phyloP scores from a whole-genome alignment of 805 yeast species.

The Torulaspora delbrueckii region DNA sequence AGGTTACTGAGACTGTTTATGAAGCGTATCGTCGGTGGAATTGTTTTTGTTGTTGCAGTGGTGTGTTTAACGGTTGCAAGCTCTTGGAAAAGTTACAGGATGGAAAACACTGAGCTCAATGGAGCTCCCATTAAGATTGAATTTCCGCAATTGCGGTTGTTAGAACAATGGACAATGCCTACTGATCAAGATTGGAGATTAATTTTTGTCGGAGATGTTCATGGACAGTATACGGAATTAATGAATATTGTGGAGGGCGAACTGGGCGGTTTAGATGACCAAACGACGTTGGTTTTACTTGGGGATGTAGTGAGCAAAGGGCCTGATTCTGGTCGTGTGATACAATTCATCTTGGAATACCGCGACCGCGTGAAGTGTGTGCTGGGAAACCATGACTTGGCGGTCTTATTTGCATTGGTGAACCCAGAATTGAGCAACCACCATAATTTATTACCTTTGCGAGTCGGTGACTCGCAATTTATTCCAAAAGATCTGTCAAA shows the following conservation, averaged over 20 bases:
- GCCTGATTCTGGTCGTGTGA: slow-evolving; percentile 61
- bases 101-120: neutral
- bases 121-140: neutral
- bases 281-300: slow-evolving; percentile 49
- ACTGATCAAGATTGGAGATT: slow-evolving; percentile 37
- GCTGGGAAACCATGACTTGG: slow-evolving; percentile 85
- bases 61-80: neutral
- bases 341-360: slow-evolving; percentile 58
- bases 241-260: slow-evolving; percentile 45
- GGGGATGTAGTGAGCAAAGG: slow-evolving; percentile 91
- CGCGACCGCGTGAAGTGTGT: slow-evolving; percentile 56
- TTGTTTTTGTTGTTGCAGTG: neutral
- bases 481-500: slow-evolving; percentile 16
- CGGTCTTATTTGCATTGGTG: slow-evolving; percentile 55
- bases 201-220: slow-evolving; percentile 80
- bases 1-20: neutral
- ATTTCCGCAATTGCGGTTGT: slow-evolving; percentile 9
- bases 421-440: slow-evolving; percentile 28
- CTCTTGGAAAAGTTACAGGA: slow-evolving; percentile 1
- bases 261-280: slow-evolving; percentile 41
- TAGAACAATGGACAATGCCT: slow-evolving; percentile 6
- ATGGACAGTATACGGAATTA: slow-evolving; percentile 65
- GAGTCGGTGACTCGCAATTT: slow-evolving; percentile 14
- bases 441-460: slow-evolving; percentile 18
- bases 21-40: neutral